Conservation (phyloP, 2,329 filamentous ascomycete species). For the Cladophialophora exuberans region DNA sequence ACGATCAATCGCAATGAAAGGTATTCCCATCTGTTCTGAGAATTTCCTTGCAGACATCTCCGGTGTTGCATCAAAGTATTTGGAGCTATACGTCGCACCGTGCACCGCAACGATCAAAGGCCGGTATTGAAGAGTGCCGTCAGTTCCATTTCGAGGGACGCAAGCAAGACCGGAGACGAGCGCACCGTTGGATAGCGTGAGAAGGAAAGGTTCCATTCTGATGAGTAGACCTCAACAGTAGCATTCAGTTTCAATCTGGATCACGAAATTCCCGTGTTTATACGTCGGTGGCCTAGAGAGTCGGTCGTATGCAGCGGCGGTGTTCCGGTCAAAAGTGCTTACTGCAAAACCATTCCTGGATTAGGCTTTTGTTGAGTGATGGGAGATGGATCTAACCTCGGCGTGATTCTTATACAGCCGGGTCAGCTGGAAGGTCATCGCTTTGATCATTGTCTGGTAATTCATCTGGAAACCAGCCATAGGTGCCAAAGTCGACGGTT, state of each 20-base stretch:
- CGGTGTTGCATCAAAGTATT: conserved; percentile 2
- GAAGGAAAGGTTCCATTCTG: conserved; percentile 2
- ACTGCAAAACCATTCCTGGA: background rate
- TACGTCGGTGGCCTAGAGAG: no score
- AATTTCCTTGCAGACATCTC: background rate
- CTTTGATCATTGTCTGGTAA: conserved; percentile 48
- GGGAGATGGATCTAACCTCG: background rate
- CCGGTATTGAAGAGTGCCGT: background rate
- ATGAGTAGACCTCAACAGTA: no score
- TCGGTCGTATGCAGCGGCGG: background rate
- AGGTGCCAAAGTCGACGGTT: conserved; percentile 45
- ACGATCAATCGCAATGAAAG: conserved; percentile 7
- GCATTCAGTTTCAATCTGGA: no score
- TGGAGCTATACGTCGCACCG: conserved; percentile 1
- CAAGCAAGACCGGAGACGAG: background rate
- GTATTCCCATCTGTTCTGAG: background rate
- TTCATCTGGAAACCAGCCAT: conserved; percentile 55
- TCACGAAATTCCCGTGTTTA: no score
- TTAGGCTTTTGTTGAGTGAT: conserved; percentile 1
- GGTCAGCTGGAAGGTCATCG: conserved; percentile 13
- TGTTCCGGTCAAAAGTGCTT: background rate
- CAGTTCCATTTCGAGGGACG: background rate
- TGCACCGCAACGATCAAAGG: conserved; percentile 6
- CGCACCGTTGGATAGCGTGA: conserved; percentile 9
- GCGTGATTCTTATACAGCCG: background rate